These are phyloP conservation scores for Leccinellum albellum DNA, from an alignment of 768 basidiomycete genomes.

Conservation along the genomic window DNA sequence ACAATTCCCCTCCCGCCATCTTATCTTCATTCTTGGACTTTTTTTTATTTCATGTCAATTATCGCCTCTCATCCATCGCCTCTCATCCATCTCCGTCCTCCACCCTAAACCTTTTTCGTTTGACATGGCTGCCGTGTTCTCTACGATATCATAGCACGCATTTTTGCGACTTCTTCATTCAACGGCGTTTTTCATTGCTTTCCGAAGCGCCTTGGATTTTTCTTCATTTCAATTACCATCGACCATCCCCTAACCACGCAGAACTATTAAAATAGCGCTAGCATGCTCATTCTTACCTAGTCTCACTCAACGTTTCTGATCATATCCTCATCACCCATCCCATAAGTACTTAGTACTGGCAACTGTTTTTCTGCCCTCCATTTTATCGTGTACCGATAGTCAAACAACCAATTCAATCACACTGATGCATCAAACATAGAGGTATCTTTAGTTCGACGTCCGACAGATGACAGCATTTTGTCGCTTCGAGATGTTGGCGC, in stretches of 20 bases:
- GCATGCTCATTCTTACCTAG: constrained; percentile 1
- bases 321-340: background rate
- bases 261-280: constrained; percentile 9
- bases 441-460: background rate
- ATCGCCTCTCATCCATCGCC: constrained; percentile 4
- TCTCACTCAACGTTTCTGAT: background rate
- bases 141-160: constrained; percentile 4
- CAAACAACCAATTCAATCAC: background rate
- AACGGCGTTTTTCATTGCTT: background rate
- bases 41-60: constrained; percentile 14
- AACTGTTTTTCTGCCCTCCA: no score
- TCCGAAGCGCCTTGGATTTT: background rate
- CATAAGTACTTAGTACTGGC: background rate
- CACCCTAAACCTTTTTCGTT: background rate
- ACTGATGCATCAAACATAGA: background rate
- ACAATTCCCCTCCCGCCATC: background rate
- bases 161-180: background rate
- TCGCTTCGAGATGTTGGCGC: background rate
- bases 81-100: background rate
- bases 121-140: background rate
- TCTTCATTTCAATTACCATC: background rate
- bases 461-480: background rate
- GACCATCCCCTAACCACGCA: background rate
- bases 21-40: constrained; percentile 14
- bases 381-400: background rate